A percentile compares a stretch with the other conserved stretches of the same genome.
Conservation (phyloP, 768 basidiomycete genomes). For the Mycena maculata region DNA sequence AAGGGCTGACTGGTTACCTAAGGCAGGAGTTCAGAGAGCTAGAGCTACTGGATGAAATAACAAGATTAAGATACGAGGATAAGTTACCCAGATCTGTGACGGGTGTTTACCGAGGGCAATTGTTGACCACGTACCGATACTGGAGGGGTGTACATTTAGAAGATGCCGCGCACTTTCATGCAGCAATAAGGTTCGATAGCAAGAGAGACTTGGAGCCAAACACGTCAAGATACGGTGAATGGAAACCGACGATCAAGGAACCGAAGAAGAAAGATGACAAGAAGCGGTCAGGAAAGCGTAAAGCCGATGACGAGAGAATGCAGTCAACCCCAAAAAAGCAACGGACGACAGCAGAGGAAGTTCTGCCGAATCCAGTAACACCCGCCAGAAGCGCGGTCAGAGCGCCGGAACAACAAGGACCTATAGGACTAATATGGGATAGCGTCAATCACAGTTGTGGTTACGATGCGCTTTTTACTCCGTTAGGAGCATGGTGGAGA, state of each 20-base stretch:
- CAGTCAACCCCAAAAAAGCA: not conserved
- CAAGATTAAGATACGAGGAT: not conserved
- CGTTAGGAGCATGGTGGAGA: not conserved
- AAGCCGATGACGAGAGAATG: too few species aligned
- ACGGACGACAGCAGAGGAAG: not conserved
- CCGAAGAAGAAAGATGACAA: not conserved
- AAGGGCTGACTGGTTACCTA: not conserved
- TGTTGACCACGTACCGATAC: not conserved
- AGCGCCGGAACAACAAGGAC: not conserved
- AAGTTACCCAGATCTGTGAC: not conserved
- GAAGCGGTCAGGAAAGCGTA: too few species aligned
- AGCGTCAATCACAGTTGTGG: not conserved
- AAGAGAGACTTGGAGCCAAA: not conserved
- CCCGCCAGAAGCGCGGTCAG: not conserved
- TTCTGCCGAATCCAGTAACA: not conserved
- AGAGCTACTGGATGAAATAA: slow-evolving; percentile 12
- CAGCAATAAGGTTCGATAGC: not conserved
- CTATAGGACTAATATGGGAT: slow-evolving; percentile 5
- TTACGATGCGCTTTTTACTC: not conserved
- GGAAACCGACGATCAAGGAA: not conserved
- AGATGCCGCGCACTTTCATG: not conserved
- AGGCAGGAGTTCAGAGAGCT: slow-evolving; percentile 18
- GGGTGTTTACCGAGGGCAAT: not conserved
- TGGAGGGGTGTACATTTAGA: not conserved
- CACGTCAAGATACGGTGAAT: not conserved